phyloP scores from a whole-genome alignment of 257 asterid species.

The Nicotiana otophora region DNA sequence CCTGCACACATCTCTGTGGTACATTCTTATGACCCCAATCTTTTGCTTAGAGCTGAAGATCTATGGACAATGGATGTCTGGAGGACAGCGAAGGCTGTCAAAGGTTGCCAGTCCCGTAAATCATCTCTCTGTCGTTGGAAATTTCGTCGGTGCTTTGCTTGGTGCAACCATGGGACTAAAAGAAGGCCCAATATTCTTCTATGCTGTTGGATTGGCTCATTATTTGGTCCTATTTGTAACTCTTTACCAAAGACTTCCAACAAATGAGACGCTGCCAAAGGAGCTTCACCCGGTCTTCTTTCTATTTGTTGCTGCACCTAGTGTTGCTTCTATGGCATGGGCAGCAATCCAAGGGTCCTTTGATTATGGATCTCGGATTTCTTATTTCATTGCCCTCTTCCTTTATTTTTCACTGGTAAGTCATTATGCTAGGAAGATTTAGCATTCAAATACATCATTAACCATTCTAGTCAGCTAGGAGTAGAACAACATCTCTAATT shows the following conservation, averaged over 20 bases:
- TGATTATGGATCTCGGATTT: conserved; percentile 56
- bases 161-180: conserved; percentile 86
- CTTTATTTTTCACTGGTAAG: conserved; percentile 77
- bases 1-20: conserved; percentile 48
- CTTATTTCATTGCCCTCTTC: conserved; percentile 80
- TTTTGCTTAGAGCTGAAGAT: conserved; percentile 65
- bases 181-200: conserved; percentile 88
- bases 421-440: not conserved
- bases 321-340: conserved; percentile 96
- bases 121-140: conserved; percentile 70
- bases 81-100: conserved; percentile 78
- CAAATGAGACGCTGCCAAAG: conserved; percentile 80
- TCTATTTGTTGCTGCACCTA: conserved; percentile 85
- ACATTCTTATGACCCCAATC: conserved; percentile 70
- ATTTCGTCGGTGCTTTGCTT: conserved; percentile 81
- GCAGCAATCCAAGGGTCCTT: conserved; percentile 69
- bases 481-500: not conserved
- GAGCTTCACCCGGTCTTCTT: conserved; percentile 95
- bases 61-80: conserved; percentile 97
- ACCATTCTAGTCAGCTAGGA: not conserved
- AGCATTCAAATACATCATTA: not conserved
- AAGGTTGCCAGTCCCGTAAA: conserved; percentile 88
- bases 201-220: conserved; percentile 85
- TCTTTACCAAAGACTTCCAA: conserved; percentile 87
- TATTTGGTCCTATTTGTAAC: conserved; percentile 76